Base-by-base conservation (phyloP, 169 alveolate genomes). In the Theileria sp. region DNA sequence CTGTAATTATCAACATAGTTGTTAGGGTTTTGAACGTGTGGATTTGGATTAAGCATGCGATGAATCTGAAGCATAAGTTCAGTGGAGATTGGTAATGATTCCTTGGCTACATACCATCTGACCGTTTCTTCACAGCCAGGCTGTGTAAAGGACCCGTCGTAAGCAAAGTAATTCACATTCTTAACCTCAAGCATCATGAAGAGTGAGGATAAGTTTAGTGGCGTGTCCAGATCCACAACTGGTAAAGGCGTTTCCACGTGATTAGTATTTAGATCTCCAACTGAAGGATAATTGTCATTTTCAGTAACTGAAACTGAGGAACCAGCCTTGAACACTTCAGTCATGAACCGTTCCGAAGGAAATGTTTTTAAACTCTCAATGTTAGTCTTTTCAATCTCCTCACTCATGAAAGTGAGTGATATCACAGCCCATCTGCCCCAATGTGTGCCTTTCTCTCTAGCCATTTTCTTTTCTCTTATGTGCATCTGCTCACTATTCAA, bases 101-200 rank as follows among this genome's bases (percentile, higher is more conserved):
- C 90, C 80, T 91, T 88, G 19, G 95, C 96, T 12, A 93, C 95
- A 71, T 89, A 92, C 96, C 96, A 92, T 30, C 90, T 70, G 44
- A 93, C 93, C 54, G 92, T 92, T 74, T 93, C 95, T 54, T 87
- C 93, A 66, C 95, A 93, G 19, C 82, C 90, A 3, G 95, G 95
- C 68, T 80, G 86, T 13, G 95, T 93, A 36, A 88, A 87, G 61
- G 94, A 90, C 3, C 96, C 96, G 65, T 87, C 93, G 71, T 93
- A 92, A n/a, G 94, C 92, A 51, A 89, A 86, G 79, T 91, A 92
- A 61, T 89, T 90, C 84, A 87, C 69, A 54, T 86, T 82, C 74
- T 92, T 87, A 13, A 88, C 87, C 86, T 93, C 94, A 38, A 93
- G 67, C 96, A 92, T 93, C 95, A 92, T 88, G 81, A 93, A 77